These are phyloP conservation scores for Daucus carota DNA, from an alignment of 129 eudicot species.

Conservation along the genomic window DH1_v3.0 NC_030382.2:50190501-50191000, in stretches of 20 bases:
- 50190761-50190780: slow-evolving; percentile 54
- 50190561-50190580: slow-evolving; percentile 16
- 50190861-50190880: slow-evolving; percentile 76
- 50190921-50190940: slow-evolving; percentile 88
- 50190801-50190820: slow-evolving; percentile 64
- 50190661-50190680: slow-evolving; percentile 77
- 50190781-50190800: slow-evolving; percentile 57
- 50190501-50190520: slow-evolving; percentile 44
- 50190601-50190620: slow-evolving; percentile 43
- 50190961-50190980: slow-evolving; percentile 62
- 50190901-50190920: slow-evolving; percentile 87
- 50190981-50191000: slow-evolving; percentile 53
- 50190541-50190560: slow-evolving; percentile 19
- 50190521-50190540: slow-evolving; percentile 35
- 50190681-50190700: slow-evolving; percentile 51
- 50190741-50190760: slow-evolving; percentile 64
- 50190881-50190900: slow-evolving; percentile 67
- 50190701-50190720: slow-evolving; percentile 67
- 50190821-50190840: slow-evolving; percentile 42
- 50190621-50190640: slow-evolving; percentile 72
- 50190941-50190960: slow-evolving; percentile 74
- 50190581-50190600: slow-evolving; percentile 28
- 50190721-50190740: slow-evolving; percentile 78
- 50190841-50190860: slow-evolving; percentile 62
- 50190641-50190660: slow-evolving; percentile 92